phyloP scores from a whole-genome alignment of 768 basidiomycete species.

The Termitomyces sp. region DNA sequence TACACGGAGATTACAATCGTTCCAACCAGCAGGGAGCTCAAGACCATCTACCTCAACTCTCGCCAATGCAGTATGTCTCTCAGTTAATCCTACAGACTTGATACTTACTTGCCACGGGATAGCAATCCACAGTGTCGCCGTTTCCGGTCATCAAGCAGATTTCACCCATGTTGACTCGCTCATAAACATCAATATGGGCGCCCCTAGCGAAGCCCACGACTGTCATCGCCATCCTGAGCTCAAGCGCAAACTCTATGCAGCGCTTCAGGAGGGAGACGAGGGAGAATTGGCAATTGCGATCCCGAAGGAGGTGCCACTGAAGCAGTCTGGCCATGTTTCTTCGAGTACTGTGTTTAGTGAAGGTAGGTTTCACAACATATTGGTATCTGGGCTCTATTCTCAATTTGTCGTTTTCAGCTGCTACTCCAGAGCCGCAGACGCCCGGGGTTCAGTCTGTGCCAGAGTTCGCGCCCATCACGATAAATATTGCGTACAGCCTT shows the following conservation, averaged over 20 bases:
- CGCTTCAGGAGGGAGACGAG: conserved; percentile 88
- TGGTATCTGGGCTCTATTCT: neutral
- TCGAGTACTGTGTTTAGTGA: conserved; percentile 51
- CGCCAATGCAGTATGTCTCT: conserved; percentile 76
- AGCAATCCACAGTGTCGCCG: conserved; percentile 76
- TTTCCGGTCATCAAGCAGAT: conserved; percentile 69
- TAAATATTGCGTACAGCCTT: conserved; percentile 80
- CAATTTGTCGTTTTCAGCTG: conserved; percentile 38
- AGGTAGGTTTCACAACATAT: conserved; percentile 37
- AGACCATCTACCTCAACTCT: conserved; percentile 84
- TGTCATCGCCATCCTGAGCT: conserved; percentile 90
- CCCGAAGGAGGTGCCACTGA: conserved; percentile 68
- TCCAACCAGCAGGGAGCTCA: conserved; percentile 77
- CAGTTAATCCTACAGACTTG: neutral
- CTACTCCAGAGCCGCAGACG: conserved; percentile 83
- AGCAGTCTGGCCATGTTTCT: conserved; percentile 50
- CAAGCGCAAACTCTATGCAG: conserved; percentile 89
- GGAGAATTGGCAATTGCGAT: conserved; percentile 93
- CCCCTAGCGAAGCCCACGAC: conserved; percentile 58
- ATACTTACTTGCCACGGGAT: conserved; percentile 20
- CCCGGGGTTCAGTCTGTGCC: conserved; percentile 43
- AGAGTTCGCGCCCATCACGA: conserved; percentile 74
- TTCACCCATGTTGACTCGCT: conserved; percentile 80
- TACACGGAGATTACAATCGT: conserved; percentile 91
- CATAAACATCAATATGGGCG: conserved; percentile 57